Evolutionary conservation across 75 land plant genomes (phyloP).

Genomic region (Azolla pinnata): DNA sequence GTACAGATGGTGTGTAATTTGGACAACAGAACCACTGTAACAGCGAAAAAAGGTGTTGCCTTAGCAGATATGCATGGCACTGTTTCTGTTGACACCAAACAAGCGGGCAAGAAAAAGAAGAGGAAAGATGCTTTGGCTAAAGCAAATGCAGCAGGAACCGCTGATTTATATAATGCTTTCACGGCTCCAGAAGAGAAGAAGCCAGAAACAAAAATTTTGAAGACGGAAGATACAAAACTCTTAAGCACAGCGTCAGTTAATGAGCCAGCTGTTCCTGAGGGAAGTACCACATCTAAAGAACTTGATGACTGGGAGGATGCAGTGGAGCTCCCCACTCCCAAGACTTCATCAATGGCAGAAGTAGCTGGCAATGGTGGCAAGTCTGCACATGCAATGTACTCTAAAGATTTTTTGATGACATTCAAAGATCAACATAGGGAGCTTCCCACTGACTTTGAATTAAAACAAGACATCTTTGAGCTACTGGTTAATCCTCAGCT

Average conservation of each 20-base stretch:
- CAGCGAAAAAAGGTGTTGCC: not conserved
- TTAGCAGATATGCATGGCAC: not conserved
- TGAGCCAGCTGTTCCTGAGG: constrained; percentile 12
- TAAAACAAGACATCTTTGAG: constrained; percentile 47
- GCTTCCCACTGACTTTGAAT: constrained; percentile 56
- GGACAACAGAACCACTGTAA: too few relatives aligned
- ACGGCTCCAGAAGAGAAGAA: constrained; percentile 83
- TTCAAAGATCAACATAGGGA: constrained; percentile 41
- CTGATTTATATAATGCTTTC: constrained; percentile 84
- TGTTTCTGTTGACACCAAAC: constrained; percentile 11
- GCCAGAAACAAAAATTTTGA: constrained; percentile 11
- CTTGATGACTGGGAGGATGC: constrained; percentile 94
- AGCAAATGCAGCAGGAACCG: constrained; percentile 85
- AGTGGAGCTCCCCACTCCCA: constrained; percentile 65
- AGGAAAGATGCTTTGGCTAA: constrained; percentile 54
- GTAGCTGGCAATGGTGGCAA: not conserved
- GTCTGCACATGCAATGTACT: constrained; percentile 51
- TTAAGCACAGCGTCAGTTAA: constrained; percentile 1
- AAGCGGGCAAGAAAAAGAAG: constrained; percentile 60
- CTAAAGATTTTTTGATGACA: constrained; percentile 78
- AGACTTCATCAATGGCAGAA: constrained; percentile 10
- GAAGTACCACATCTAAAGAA: constrained; percentile 36
- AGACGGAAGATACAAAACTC: not conserved
- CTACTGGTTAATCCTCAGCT: constrained; percentile 26
- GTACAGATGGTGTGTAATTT: too few relatives aligned